Evolutionary conservation across 441 rosid species (phyloP), one percentile per base, ranked within the genome.

Genomic region (Omphalea diandra): DNA sequence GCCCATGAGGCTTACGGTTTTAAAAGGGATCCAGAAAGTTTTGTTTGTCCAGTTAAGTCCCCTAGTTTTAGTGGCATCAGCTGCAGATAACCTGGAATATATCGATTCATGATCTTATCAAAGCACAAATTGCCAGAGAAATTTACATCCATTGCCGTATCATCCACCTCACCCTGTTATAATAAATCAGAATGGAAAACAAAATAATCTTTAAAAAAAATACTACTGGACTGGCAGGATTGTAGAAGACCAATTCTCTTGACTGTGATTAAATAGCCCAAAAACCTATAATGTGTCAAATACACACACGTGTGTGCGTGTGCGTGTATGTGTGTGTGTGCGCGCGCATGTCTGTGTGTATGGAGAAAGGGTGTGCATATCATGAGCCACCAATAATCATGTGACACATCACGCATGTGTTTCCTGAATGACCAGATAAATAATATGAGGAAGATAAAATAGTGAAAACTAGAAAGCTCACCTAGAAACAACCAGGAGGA

Each of bases 81-180:
- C 72, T 84, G 91, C 68, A 88, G 88, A 82, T 90, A 76, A 70
- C 77, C 88, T 6, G 97, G 96, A 52, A 88, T 72, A 69, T 91
- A 96, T 53, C 98, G 89, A 74, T 83, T 76, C 87, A 90, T 78
- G 65, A 93, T 88, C 81, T 86, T 88, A 77, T 96, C 98, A 79
- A 87, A 87, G 63, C 85, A 84, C 64, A 93, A 63, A 77, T 84
- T 96, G 76, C 97, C 98, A 40, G 98, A 96, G 75, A 96, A 91
- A 85, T 96, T 96, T 69, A 96, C 86, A 78, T 96, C 98, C 67
- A 96, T 77, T 76, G 99, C 97, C 4, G 90, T 47, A 76, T 96
- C 98, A 86, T 96, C 99, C 79, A 87, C 87, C 83, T 96, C 98
- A 67, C 97, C 98, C 99, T 96, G 91, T 63, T 64, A 69, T 32